phyloP scores from a whole-genome alignment of 2,329 filamentous ascomycete genomes.

The Diaporthe batatas region DNA sequence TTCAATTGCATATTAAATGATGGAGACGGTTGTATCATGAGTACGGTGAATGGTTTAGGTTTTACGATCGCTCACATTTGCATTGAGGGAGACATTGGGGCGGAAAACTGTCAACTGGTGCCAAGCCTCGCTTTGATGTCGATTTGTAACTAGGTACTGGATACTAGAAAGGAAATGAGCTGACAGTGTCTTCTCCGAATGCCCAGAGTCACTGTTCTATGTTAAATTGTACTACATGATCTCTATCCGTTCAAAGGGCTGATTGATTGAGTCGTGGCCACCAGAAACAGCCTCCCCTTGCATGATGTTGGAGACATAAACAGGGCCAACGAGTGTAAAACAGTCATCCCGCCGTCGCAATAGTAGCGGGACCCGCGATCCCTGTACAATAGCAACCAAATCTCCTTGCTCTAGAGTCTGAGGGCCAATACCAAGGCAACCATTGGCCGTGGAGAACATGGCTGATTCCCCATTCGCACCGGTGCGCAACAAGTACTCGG shows the following conservation, averaged over 20 bases:
- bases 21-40: too few species aligned
- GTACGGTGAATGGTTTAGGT: too few species aligned
- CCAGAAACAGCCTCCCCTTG: constrained; percentile 7
- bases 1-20: too few species aligned
- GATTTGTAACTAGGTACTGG: too few species aligned
- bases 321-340: constrained; percentile 4
- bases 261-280: not conserved
- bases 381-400: not conserved
- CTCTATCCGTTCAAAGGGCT: not conserved
- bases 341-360: not conserved
- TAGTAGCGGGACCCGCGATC: not conserved
- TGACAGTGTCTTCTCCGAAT: too few species aligned
- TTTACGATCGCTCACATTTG: too few species aligned
- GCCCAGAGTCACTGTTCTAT: too few species aligned
- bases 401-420: not conserved
- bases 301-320: not conserved
- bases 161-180: too few species aligned
- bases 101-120: too few species aligned
- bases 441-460: not conserved
- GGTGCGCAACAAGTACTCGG: not conserved
- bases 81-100: too few species aligned
- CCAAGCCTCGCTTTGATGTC: too few species aligned
- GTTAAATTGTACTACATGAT: not conserved
- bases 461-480: not conserved
- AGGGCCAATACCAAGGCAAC: not conserved